Base-by-base conservation (phyloP, 805 yeast species). In the Zygosaccharomyces bailii region DNA sequence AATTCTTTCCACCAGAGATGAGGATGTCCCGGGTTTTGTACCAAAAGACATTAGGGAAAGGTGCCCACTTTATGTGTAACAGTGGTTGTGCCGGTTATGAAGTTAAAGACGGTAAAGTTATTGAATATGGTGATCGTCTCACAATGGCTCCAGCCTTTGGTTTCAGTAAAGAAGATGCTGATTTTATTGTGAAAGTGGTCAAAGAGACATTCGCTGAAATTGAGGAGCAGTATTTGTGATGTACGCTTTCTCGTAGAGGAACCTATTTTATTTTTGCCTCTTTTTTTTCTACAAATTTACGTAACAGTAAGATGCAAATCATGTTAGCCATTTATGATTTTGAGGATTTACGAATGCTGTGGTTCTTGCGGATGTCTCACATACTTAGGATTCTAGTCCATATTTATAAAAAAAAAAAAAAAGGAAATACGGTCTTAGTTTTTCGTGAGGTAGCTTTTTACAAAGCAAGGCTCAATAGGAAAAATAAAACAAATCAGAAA, bases 101-200 rank as follows among this genome's bases (percentile, higher is more conserved):
- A 16, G 23, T 38, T 3, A 24, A 23, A 23, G 32, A 38, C 13
- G 41, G 41, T 2, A 24, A 14, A 7, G 41, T 25, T 17, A 16
- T 38, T 16, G 41, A 38, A 24, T 38, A 38, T 14, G 41, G 41
- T 38, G 29, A 21, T 13, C 41, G 25, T 13, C 21, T 38, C 11
- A 38, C 41, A 25, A 38, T 38, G 41, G 41, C 41, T 2, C 41
- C 41, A 17, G 41, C 41, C 16, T 38, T 38, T 20, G 41, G 16
- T 11, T 38, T 38, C n/a, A 24, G 33, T 5, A 38, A 25, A 16
- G 41, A 23, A 3, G 41, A 38, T 16, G 41, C 41, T 14, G 41
- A 38, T 24, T 38, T 38, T 25, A 38, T 38, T 23, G 41, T 38
- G 10, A 38, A 13, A 21, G 41, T 38, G 6, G 25, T 38, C n/a